Conservation (phyloP, 192 early-diverging fungal species). For the Gorgonomyces haynaldii region DNA sequence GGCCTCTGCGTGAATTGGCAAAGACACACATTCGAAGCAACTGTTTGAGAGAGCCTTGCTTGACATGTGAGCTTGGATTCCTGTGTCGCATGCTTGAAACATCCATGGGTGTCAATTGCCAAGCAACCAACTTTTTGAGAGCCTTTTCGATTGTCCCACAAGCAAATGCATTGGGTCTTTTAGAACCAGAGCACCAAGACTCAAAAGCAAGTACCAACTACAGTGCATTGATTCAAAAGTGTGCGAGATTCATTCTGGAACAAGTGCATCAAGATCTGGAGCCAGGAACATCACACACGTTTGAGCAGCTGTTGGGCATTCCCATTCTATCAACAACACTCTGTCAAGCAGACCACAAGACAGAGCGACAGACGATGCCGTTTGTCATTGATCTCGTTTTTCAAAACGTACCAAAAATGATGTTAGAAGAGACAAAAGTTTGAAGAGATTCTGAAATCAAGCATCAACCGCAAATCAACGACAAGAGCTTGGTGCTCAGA, state of each 20-base stretch:
- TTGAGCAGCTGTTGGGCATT: slow-evolving; percentile 56
- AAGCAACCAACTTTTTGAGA: slow-evolving; percentile 82
- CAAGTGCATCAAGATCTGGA: slow-evolving; percentile 62
- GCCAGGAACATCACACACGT: neutral
- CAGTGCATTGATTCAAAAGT: slow-evolving; percentile 70
- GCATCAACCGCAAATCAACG: slow-evolving; percentile 50
- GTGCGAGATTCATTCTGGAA: slow-evolving; percentile 83
- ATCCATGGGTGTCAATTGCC: slow-evolving; percentile 85
- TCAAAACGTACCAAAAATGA: slow-evolving; percentile 29
- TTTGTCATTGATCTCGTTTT: slow-evolving; percentile 80
- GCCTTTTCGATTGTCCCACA: slow-evolving; percentile 72
- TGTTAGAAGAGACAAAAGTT: neutral
- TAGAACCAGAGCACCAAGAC: slow-evolving; percentile 62
- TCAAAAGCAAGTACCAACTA: slow-evolving; percentile 48
- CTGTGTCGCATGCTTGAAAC: slow-evolving; percentile 86
- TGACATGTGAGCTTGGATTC: slow-evolving; percentile 87
- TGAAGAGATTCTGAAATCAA: slow-evolving; percentile 19
- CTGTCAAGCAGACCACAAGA: slow-evolving; percentile 60
- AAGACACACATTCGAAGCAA: slow-evolving; percentile 56
- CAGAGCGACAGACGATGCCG: slow-evolving; percentile 50
- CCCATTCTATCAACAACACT: slow-evolving; percentile 42
- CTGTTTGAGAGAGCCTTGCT: slow-evolving; percentile 66
- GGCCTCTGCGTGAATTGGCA: slow-evolving; percentile 47
- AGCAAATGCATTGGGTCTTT: slow-evolving; percentile 74
- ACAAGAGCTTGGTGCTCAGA: slow-evolving; percentile 78